These are phyloP conservation scores for Aspergillus amoenus DNA, from an alignment of 2,329 filamentous ascomycete genomes.

Conservation along the genomic window DNA sequence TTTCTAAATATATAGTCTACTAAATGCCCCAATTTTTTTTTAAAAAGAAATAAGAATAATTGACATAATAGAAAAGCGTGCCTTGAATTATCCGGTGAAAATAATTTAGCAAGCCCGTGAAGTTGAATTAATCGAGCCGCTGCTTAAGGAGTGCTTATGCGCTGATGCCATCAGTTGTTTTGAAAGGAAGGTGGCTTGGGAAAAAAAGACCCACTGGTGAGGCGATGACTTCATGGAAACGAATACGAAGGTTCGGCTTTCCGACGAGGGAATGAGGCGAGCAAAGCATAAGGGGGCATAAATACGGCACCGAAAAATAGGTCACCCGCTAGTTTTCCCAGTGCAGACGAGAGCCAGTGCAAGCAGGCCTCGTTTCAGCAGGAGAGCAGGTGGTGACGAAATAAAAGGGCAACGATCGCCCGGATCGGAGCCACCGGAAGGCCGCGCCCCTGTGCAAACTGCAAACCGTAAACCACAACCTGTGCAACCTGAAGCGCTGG, in stretches of 20 bases:
- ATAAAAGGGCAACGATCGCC: conserved; percentile 22
- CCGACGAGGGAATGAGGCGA: background rate
- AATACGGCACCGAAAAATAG: no score
- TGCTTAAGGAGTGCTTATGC: no score
- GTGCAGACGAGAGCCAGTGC: background rate
- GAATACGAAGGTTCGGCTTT: conserved; percentile 3
- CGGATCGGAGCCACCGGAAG: conserved; percentile 24
- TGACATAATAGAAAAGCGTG: no score
- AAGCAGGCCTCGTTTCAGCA: background rate
- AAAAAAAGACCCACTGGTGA: background rate
- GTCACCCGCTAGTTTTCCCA: background rate
- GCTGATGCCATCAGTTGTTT: background rate
- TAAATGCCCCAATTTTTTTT: no score
- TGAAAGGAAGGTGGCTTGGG: conserved; percentile 2
- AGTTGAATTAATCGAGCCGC: no score
- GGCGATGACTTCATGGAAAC: conserved; percentile 1
- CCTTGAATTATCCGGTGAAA: no score
- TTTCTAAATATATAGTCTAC: no score
- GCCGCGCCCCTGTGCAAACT: conserved; percentile 14
- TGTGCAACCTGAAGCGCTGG: background rate
- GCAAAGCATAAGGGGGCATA: no score
- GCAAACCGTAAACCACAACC: no score
- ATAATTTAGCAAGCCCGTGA: no score
- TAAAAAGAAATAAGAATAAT: no score
- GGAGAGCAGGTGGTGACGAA: conserved; percentile 2